Evolutionary conservation across 1,139 yeast species (phyloP).

Genomic region (Saccharomycopsis phalli): DNA sequence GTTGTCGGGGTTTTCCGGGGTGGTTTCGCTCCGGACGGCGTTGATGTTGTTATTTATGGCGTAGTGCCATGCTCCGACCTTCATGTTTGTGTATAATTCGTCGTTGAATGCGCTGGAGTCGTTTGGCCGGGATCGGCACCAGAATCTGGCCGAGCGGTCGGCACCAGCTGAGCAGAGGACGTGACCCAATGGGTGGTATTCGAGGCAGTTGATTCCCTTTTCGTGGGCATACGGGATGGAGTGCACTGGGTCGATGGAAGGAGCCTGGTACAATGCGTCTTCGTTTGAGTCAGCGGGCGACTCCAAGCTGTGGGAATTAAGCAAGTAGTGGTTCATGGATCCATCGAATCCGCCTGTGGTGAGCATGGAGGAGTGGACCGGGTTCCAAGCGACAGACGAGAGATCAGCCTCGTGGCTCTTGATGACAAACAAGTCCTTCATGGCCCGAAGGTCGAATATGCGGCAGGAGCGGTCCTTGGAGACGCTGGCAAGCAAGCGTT

Average conservation of each 20-base stretch:
- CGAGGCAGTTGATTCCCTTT: slow-evolving; percentile 80
- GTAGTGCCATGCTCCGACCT: slow-evolving; percentile 65
- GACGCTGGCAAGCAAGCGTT: slow-evolving; percentile 71
- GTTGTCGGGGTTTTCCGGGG: neutral
- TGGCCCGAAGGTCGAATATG: slow-evolving; percentile 75
- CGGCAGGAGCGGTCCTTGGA: slow-evolving; percentile 85
- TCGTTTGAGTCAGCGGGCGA: slow-evolving; percentile 1
- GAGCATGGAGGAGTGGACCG: slow-evolving; percentile 69
- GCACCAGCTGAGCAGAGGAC: slow-evolving; percentile 86
- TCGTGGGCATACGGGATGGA: slow-evolving; percentile 89
- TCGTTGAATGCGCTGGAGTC: slow-evolving; percentile 81
- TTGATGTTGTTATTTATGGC: slow-evolving; percentile 59
- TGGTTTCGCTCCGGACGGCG: slow-evolving; percentile 41
- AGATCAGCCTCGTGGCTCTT: slow-evolving; percentile 81
- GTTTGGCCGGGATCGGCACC: slow-evolving; percentile 90
- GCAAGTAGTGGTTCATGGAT: slow-evolving; percentile 64
- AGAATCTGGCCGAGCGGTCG: slow-evolving; percentile 87
- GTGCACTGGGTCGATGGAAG: slow-evolving; percentile 43
- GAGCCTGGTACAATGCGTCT: slow-evolving; percentile 17
- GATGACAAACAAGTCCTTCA: slow-evolving; percentile 66
- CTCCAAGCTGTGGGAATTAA: slow-evolving; percentile 10
- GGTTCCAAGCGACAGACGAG: slow-evolving; percentile 87
- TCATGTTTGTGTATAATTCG: slow-evolving; percentile 66
- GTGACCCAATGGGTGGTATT: slow-evolving; percentile 93
- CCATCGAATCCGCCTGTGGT: slow-evolving; percentile 91